phyloP scores from a whole-genome alignment of 768 basidiomycete species.

The Leccinum subgranulosum region DNA sequence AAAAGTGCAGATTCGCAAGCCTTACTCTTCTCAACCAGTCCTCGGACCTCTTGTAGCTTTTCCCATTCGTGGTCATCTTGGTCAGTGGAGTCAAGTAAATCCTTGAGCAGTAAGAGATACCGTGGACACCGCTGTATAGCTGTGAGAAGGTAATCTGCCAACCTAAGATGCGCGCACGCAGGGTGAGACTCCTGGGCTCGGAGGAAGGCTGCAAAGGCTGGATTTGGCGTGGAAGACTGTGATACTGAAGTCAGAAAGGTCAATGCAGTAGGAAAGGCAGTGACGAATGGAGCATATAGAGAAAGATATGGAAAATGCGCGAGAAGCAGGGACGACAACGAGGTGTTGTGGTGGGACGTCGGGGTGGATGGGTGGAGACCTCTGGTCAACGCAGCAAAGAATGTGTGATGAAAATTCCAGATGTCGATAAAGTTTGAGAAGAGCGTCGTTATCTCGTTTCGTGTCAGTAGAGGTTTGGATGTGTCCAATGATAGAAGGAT shows the following conservation, averaged over 20 bases:
- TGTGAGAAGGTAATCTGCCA: constrained; percentile 83
- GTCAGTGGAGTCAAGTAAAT: constrained; percentile 67
- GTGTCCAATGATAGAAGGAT: constrained; percentile 74
- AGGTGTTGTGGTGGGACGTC: constrained; percentile 31
- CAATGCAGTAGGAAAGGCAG: constrained; percentile 68
- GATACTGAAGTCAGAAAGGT: constrained; percentile 55
- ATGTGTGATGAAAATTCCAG: constrained; percentile 81
- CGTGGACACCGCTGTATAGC: constrained; percentile 87
- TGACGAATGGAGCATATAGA: constrained; percentile 81
- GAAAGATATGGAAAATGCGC: constrained; percentile 88
- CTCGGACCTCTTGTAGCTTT: constrained; percentile 56
- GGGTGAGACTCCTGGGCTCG: constrained; percentile 63
- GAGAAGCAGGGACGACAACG: constrained; percentile 59
- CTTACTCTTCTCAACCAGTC: constrained; percentile 72
- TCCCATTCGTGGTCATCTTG: constrained; percentile 64
- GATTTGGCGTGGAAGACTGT: constrained; percentile 38
- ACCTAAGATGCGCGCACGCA: constrained; percentile 67
- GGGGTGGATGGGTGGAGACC: constrained; percentile 30
- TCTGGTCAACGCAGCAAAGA: constrained; percentile 58
- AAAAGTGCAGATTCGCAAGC: constrained; percentile 9
- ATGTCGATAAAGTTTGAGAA: constrained; percentile 92
- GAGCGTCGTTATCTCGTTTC: constrained; percentile 64
- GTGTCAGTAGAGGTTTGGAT: constrained; percentile 62
- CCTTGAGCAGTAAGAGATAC: constrained; percentile 80
- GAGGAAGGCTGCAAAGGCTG: constrained; percentile 61